phyloP scores from a whole-genome alignment of 768 basidiomycete genomes.

The Chalciporus chontae region DNA sequence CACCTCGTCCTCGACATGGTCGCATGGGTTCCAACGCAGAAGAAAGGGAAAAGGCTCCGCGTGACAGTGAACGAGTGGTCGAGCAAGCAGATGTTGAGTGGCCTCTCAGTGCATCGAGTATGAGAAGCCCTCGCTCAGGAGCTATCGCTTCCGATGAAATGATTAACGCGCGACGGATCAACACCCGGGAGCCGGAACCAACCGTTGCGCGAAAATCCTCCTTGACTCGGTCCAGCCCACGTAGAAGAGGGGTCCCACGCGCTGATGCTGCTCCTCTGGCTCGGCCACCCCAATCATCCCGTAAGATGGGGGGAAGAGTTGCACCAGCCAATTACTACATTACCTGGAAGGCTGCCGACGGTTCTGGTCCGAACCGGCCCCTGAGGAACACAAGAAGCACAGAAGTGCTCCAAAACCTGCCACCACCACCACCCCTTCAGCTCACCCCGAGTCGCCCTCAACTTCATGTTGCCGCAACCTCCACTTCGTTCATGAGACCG shows the following conservation, averaged over 20 bases:
- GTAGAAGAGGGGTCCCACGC: constrained; percentile 20
- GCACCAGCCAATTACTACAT: constrained; percentile 22
- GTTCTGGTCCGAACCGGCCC: constrained; percentile 31
- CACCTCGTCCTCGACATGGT: constrained; percentile 21
- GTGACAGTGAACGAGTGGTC: constrained; percentile 23
- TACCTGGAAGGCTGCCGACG: constrained; percentile 32
- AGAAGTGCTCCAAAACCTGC: constrained; percentile 24
- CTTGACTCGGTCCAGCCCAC: constrained; percentile 14
- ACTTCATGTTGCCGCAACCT: constrained; percentile 20
- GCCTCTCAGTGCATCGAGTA: constrained; percentile 12
- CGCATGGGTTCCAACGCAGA: constrained; percentile 28
- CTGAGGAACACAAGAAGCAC: constrained; percentile 29
- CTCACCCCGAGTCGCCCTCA: constrained; percentile 30
- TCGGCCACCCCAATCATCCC: constrained; percentile 17
- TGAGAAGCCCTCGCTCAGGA: constrained; percentile 12
- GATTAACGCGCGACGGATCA: not conserved
- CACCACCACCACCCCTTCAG: constrained; percentile 22
- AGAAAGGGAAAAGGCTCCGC: constrained; percentile 20
- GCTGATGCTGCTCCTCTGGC: constrained; percentile 16
- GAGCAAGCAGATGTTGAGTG: constrained; percentile 20
- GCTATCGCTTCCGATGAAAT: constrained; percentile 21
- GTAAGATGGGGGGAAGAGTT: constrained; percentile 22
- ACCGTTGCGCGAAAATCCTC: constrained; percentile 11
- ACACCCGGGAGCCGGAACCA: constrained; percentile 18
- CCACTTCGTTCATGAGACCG: constrained; percentile 14